Evolutionary conservation across 306 rosid genomes (phyloP), one percentile per base, ranked within the genome.

Genomic region (Cicer arietinum): DNA sequence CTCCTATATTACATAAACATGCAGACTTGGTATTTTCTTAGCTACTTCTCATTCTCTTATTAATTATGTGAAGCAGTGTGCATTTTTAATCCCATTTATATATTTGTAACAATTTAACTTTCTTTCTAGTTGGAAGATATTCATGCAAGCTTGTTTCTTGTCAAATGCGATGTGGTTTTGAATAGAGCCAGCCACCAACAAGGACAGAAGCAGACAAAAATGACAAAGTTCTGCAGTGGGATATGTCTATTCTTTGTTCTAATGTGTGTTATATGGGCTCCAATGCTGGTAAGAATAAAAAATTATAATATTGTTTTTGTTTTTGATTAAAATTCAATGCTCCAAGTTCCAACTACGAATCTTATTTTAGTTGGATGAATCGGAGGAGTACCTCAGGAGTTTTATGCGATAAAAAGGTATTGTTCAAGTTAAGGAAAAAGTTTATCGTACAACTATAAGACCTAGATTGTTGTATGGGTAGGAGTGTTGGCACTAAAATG

Each of bases 211-310:
- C 98, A 93, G 85, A 73, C 97, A 45, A 81, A 74, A 73, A 89
- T 83, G 92, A 93, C 93, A 14, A 93, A 93, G 85, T 91, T 91
- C 84, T 89, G 94, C 90, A 87, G 82, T 80, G 98, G 98, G 50
- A 91, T 93, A 80, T 93, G 98, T 73, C 83, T 93, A 62, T 86
- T 93, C 85, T 93, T 88, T 70, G 85, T 91, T 63, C 77, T 91
- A 79, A 73, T 93, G 41, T 88, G 93, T 75, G 98, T 93, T 69
- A 89, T 91, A 74, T 93, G 98, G 98, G 90, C 98, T 76, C 98
- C 98, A 16, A 93, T 93, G 98, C 92, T 88, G 96, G 97, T 93
- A 86, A 79, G 89, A 45, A 80, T 63, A 64, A 75, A 46, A 61
- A 67, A 51, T 35, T 20, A 64, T 51, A 11, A 42, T 75, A 67